Evolutionary conservation across 345 rosid species (phyloP), one percentile per base, ranked within the genome.

Genomic region (Salix arbutifolia): DNA sequence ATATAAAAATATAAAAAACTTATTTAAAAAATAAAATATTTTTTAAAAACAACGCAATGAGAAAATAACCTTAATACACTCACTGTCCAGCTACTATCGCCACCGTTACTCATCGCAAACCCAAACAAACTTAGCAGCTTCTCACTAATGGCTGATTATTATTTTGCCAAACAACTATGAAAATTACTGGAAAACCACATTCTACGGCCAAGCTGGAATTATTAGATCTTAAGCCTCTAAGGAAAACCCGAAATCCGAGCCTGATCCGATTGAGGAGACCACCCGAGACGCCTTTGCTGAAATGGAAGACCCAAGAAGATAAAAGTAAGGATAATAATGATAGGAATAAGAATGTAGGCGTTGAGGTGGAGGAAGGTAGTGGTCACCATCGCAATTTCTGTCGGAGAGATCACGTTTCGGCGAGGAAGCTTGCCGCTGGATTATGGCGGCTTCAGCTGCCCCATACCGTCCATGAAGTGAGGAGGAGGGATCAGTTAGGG

Each of bases 341-440:
- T 62, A 28, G 33, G 26, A 87, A 80, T 23, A 87, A 74, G 80
- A 87, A 83, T 69, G 89, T 71, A 18, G 90, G 78, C 35, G 37
- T 30, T 8, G 88, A 79, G 44, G 85, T 77, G 44, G 60, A 78
- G 60, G 73, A 78, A 61, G 76, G 71, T 48, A 71, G 67, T 40
- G 82, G 60, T 58, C 85, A 38, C 50, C 82, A 7, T 33, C 60
- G 80, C 44, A 76, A 71, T 13, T 81, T 81, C 21, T 82, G 87
- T 1, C 79, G 88, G 74, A 85, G 84, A 73, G 77, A 78, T 70
- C 69, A 76, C 0, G 90, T 89, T 4, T 96, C 99, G 46, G 94
- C 91, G 67, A 87, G 99, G 90, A 96, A 89, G 87, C 90, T 96
- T 19, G 97, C 94, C 6, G 94, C 97, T 5, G 97, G 90, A 2